phyloP scores from a whole-genome alignment of 345 rosid genomes.

The Linum trigynum region DNA sequence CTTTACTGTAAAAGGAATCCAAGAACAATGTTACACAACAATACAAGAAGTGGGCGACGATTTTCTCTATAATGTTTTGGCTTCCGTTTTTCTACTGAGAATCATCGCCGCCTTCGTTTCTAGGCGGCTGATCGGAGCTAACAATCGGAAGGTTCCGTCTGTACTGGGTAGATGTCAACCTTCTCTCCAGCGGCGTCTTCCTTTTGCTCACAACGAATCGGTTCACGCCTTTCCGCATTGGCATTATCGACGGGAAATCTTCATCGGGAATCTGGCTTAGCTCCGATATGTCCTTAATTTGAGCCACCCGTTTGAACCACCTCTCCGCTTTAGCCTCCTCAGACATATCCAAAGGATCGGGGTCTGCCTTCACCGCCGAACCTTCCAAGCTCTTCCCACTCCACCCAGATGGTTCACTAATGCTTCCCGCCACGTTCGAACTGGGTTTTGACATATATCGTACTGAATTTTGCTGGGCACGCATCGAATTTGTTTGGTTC shows the following conservation, averaged over 20 bases:
- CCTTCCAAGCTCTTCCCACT: constrained; percentile 81
- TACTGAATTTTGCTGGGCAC: too few relatives aligned
- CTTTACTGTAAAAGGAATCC: neutral
- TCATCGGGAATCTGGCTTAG: constrained; percentile 96
- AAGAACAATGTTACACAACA: neutral
- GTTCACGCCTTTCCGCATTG: constrained; percentile 96
- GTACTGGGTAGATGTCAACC: constrained; percentile 77
- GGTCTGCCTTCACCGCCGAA: constrained; percentile 61
- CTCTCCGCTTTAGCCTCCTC: constrained; percentile 98
- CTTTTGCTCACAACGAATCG: constrained; percentile 95
- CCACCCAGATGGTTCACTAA: constrained; percentile 30
- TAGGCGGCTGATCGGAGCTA: constrained; percentile 33
- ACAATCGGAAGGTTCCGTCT: constrained; percentile 48
- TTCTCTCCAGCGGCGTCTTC: constrained; percentile 80
- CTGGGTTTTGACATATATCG: too few relatives aligned
- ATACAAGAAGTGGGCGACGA: too few relatives aligned
- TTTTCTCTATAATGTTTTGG: too few relatives aligned
- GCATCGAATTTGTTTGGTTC: too few relatives aligned
- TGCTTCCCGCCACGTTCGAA: constrained; percentile 9
- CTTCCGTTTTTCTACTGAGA: neutral
- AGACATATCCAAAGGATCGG: constrained; percentile 90
- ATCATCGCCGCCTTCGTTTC: neutral
- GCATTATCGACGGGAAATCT: constrained; percentile 98
- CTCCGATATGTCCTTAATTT: constrained; percentile 91
- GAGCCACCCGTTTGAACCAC: constrained; percentile 86